phyloP scores from a whole-genome alignment of 352 stramenopile genomes.

The Phytophthora brassicae region DNA sequence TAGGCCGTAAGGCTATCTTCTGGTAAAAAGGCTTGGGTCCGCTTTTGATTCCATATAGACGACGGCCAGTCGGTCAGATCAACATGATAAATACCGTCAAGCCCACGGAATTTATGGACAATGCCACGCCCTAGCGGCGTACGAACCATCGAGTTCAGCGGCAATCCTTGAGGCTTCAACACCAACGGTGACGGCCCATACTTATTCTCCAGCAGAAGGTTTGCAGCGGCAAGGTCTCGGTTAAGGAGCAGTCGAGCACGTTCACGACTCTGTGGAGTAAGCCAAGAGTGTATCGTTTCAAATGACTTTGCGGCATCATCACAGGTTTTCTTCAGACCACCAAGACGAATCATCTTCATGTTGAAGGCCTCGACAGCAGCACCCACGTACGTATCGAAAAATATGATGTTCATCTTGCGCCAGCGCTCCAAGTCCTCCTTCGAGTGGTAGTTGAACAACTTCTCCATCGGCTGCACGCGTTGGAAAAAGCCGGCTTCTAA shows the following conservation, averaged over 20 bases:
- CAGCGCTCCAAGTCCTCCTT: slow-evolving; percentile 77
- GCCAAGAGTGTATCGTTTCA: slow-evolving; percentile 56
- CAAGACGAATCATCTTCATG: slow-evolving; percentile 71
- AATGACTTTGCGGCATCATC: slow-evolving; percentile 57
- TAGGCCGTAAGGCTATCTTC: slow-evolving; percentile 56
- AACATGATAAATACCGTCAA: slow-evolving; percentile 81
- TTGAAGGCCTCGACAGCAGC: slow-evolving; percentile 76
- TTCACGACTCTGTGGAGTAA: slow-evolving; percentile 61
- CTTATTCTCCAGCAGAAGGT: slow-evolving; percentile 53
- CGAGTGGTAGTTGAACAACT: slow-evolving; percentile 82
- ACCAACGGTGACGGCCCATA: slow-evolving; percentile 40
- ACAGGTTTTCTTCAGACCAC: slow-evolving; percentile 68
- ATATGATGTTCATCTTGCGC: slow-evolving; percentile 88
- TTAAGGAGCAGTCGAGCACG: slow-evolving; percentile 65
- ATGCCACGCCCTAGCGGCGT: slow-evolving; percentile 70
- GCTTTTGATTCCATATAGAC: slow-evolving; percentile 34
- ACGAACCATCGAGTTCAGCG: slow-evolving; percentile 55
- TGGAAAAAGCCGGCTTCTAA: slow-evolving; percentile 91
- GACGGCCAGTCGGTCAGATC: slow-evolving; percentile 72
- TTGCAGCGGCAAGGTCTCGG: slow-evolving; percentile 58
- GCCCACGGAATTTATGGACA: slow-evolving; percentile 63
- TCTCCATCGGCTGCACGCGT: slow-evolving; percentile 82
- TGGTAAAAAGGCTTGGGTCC: slow-evolving; percentile 53
- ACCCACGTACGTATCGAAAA: slow-evolving; percentile 92
- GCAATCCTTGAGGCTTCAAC: slow-evolving; percentile 68